These are phyloP conservation scores for Geranomyces variabilis DNA, from an alignment of 192 early-diverging fungal species.

Conservation along the genomic window DNA sequence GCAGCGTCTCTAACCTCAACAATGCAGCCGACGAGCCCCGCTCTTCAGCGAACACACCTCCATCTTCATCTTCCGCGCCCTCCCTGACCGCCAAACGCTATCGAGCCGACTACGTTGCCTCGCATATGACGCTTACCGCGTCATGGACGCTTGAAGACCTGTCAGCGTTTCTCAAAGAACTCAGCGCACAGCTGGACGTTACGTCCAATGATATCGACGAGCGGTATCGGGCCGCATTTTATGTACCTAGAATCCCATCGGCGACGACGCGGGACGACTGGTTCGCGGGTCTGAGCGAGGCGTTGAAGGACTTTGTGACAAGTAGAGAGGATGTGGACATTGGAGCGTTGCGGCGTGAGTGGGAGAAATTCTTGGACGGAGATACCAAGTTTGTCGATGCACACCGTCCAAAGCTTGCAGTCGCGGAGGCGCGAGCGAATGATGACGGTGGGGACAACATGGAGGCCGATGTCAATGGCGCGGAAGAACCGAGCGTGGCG, in stretches of 20 bases:
- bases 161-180: slow-evolving; percentile 38
- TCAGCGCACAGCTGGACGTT: slow-evolving; percentile 36
- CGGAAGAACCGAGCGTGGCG: background rate
- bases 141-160: slow-evolving; percentile 51
- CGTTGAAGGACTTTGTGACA: slow-evolving; percentile 27
- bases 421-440: background rate
- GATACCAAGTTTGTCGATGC: background rate
- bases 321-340: slow-evolving; percentile 11
- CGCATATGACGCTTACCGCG: slow-evolving; percentile 34
- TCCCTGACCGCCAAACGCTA: slow-evolving; percentile 26
- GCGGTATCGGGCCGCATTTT: slow-evolving; percentile 38
- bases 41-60: background rate
- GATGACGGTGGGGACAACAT: background rate
- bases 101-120: slow-evolving; percentile 31
- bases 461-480: background rate
- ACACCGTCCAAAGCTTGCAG: too few species aligned
- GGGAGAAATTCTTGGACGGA: slow-evolving; percentile 9
- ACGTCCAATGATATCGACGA: slow-evolving; percentile 26
- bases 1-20: background rate
- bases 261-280: slow-evolving; percentile 13
- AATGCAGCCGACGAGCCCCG: background rate
- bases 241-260: slow-evolving; percentile 37
- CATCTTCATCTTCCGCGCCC: background rate
- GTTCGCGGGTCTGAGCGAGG: slow-evolving; percentile 19
- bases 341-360: background rate